Percentiles rank a stretch among this genome's conserved stretches.
Conservation (phyloP, 2,329 filamentous ascomycete species). For the Shiraia sp. region DNA sequence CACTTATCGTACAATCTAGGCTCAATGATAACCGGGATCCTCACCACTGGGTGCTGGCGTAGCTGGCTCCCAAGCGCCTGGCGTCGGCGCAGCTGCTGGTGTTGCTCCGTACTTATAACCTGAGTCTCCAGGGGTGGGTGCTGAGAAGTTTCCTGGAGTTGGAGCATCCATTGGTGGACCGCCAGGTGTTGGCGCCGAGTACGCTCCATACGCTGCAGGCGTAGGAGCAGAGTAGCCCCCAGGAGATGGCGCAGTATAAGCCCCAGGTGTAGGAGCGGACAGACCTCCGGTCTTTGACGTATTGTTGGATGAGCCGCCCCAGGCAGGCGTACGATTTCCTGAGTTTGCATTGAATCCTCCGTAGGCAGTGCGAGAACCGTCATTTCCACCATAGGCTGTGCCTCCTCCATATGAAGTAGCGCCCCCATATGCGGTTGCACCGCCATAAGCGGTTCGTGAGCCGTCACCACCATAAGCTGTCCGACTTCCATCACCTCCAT, state of each 20-base stretch:
- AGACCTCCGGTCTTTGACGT: slow-evolving; percentile 28
- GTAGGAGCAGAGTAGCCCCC: slow-evolving; percentile 43
- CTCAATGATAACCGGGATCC: slow-evolving; percentile 30
- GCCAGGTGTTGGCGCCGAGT: slow-evolving; percentile 44
- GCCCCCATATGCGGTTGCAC: slow-evolving; percentile 65
- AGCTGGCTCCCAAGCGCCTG: slow-evolving; percentile 60
- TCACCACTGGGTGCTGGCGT: slow-evolving; percentile 32
- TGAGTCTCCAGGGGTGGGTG: slow-evolving; percentile 43
- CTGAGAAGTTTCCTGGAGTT: slow-evolving; percentile 45
- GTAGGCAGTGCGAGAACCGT: slow-evolving; percentile 48
- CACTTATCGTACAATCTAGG: no score
- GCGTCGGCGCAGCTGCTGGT: slow-evolving; percentile 60
- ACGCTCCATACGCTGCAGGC: slow-evolving; percentile 38
- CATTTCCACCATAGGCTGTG: slow-evolving; percentile 40
- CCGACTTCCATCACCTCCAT: slow-evolving; percentile 41
- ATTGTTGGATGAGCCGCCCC: slow-evolving; percentile 57
- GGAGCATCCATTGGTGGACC: slow-evolving; percentile 44
- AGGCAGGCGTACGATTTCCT: slow-evolving; percentile 57
- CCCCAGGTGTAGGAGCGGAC: slow-evolving; percentile 37
- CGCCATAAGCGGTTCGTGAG: slow-evolving; percentile 47
- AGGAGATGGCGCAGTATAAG: slow-evolving; percentile 43
- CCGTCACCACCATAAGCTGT: slow-evolving; percentile 47
- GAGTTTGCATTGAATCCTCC: slow-evolving; percentile 52
- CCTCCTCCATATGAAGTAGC: slow-evolving; percentile 72
- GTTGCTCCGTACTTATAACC: slow-evolving; percentile 42